Conservation (phyloP, 192 early-diverging fungal species). For the Funneliformis geosporum region DNA sequence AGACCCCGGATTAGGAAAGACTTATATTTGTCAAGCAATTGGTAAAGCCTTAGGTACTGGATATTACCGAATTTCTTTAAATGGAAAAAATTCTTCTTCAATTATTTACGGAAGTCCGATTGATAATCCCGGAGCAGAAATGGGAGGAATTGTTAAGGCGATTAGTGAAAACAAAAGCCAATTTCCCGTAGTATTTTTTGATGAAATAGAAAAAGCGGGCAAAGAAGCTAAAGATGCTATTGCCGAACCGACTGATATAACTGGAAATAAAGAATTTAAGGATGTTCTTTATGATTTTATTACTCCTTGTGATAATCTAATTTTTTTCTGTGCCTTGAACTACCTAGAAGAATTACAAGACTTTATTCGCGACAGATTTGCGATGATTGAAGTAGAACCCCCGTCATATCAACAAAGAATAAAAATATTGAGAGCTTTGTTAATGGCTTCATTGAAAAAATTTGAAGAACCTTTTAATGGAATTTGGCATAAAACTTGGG, state of each 20-base stretch:
- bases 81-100: conserved; percentile 8
- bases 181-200: conserved; percentile 9
- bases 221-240: conserved; percentile 18
- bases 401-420: conserved; percentile 23
- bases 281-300: conserved; percentile 16
- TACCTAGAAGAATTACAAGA: conserved; percentile 10
- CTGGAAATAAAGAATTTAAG: conserved; percentile 1
- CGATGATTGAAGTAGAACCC: conserved; percentile 16
- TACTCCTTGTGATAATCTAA: conserved; percentile 11
- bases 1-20: conserved; percentile 20
- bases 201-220: conserved; percentile 16
- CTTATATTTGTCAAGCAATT: conserved; percentile 26
- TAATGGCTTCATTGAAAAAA: background rate
- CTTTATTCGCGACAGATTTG: conserved; percentile 22
- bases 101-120: conserved; percentile 2
- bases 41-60: conserved; percentile 17
- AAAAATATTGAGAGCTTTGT: conserved; percentile 19
- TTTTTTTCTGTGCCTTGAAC: conserved; percentile 22
- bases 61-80: conserved; percentile 18
- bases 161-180: conserved; percentile 10
- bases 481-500: conserved; percentile 15
- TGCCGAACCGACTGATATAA: conserved; percentile 17
- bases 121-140: conserved; percentile 13
- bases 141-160: conserved; percentile 18
- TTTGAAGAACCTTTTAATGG: conserved; percentile 7